Evolutionary conservation across 495 filamentous ascomycete genomes (phyloP).

Genomic region (Podospora didyma): DNA sequence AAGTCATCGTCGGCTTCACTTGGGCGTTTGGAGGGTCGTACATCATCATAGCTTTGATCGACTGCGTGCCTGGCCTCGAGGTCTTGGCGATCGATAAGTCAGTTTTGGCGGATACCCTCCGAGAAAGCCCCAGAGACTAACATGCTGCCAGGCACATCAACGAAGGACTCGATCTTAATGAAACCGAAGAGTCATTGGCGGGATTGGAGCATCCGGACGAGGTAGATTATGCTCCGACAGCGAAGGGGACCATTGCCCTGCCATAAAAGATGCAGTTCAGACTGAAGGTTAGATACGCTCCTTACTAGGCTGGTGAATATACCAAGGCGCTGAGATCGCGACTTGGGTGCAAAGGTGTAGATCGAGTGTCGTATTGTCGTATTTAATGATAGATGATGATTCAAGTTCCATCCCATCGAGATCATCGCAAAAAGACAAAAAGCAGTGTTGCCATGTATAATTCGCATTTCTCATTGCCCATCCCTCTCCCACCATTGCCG

Average conservation of each 20-base stretch:
- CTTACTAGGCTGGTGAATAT: neutral
- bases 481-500: neutral
- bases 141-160: slow-evolving; percentile 18
- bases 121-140: slow-evolving; percentile 3
- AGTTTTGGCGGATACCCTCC: neutral
- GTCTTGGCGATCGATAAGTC: slow-evolving; percentile 27
- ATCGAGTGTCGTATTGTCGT: slow-evolving; percentile 1
- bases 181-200: slow-evolving; percentile 22
- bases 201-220: slow-evolving; percentile 23
- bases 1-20: slow-evolving; percentile 20
- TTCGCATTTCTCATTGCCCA: neutral
- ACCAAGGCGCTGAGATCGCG: neutral
- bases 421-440: neutral
- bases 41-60: slow-evolving; percentile 23
- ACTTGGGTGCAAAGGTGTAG: neutral
- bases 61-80: slow-evolving; percentile 25
- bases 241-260: slow-evolving; percentile 18
- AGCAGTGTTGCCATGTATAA: neutral
- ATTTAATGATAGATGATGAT: neutral
- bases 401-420: neutral
- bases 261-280: slow-evolving; percentile 1
- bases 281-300: too few relatives aligned
- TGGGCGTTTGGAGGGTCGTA: slow-evolving; percentile 26
- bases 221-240: slow-evolving; percentile 18
- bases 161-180: slow-evolving; percentile 24